phyloP scores from a whole-genome alignment of 345 rosid species.

The Stellera chamaejasme region DNA sequence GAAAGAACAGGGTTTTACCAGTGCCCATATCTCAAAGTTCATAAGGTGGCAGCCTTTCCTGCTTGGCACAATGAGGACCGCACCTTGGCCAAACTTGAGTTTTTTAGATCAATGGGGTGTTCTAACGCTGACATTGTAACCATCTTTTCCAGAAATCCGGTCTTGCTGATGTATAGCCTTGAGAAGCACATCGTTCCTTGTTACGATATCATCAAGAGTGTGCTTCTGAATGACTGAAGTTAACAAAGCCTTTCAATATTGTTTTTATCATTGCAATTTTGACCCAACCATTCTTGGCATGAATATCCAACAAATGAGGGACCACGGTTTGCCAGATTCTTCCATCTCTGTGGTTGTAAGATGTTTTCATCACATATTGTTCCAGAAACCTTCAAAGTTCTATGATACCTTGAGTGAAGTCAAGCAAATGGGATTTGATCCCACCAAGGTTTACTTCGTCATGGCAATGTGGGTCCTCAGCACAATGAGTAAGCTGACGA shows the following conservation, averaged over 20 bases:
- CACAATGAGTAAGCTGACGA: not conserved
- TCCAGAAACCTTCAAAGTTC: not conserved
- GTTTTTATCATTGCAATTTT: not conserved
- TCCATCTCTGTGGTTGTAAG: not conserved
- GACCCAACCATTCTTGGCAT: not conserved
- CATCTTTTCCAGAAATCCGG: not conserved
- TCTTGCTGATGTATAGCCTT: not conserved
- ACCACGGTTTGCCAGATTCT: not conserved
- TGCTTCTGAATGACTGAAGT: not conserved
- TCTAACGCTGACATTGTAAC: not conserved
- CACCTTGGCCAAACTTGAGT: not conserved
- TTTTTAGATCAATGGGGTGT: not conserved
- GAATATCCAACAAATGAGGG: not conserved
- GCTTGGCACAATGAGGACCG: slow-evolving; percentile 5
- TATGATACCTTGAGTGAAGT: not conserved
- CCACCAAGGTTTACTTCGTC: not conserved
- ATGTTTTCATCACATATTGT: not conserved
- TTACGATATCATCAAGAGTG: not conserved
- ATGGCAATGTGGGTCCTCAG: not conserved
- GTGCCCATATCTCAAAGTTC: slow-evolving; percentile 26
- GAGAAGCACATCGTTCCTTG: not conserved
- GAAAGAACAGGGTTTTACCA: slow-evolving; percentile 25
- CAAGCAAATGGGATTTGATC: not conserved
- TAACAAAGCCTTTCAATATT: not conserved
- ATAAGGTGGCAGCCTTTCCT: slow-evolving; percentile 27